Conservation (phyloP, 2,329 filamentous ascomycete genomes). For the Aspergillus sp. region DNA sequence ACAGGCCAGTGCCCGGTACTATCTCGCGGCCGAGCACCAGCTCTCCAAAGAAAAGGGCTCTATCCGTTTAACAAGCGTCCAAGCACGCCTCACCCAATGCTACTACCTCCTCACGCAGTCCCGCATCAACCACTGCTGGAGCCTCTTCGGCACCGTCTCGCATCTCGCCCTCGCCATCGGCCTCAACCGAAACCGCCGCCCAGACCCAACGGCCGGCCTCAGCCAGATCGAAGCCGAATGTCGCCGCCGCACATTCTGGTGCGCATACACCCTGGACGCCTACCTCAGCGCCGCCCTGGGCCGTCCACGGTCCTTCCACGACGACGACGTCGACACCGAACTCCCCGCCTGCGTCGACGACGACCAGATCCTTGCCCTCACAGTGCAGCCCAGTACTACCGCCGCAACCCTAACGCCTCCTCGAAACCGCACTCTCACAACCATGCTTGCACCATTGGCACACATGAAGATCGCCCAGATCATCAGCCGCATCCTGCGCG, state of each 20-base stretch:
- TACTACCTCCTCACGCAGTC: conserved; percentile 47
- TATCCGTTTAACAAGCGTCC: conserved; percentile 41
- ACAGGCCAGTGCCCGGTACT: neutral
- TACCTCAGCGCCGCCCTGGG: conserved; percentile 22
- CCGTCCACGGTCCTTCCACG: conserved; percentile 21
- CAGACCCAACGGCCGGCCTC: conserved; percentile 10
- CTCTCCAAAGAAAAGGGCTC: conserved; percentile 42
- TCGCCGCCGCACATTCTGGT: conserved; percentile 22
- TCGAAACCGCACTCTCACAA: neutral
- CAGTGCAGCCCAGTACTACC: no score
- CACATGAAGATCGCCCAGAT: conserved; percentile 1
- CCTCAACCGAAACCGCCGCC: conserved; percentile 15
- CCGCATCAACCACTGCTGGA: conserved; percentile 51
- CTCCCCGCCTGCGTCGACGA: conserved; percentile 17
- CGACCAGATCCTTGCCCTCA: neutral
- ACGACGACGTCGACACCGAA: conserved; percentile 23
- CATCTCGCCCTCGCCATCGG: conserved; percentile 36
- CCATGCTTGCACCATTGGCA: neutral
- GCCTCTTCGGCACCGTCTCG: conserved; percentile 44
- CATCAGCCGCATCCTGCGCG: conserved; percentile 3
- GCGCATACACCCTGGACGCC: conserved; percentile 21
- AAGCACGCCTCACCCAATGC: conserved; percentile 45
- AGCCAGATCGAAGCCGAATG: conserved; percentile 18
- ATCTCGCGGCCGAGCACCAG: conserved; percentile 29
- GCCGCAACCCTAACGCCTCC: neutral